Evolutionary conservation across 768 basidiomycete genomes (phyloP).

Genomic region (Russula sp.): DNA sequence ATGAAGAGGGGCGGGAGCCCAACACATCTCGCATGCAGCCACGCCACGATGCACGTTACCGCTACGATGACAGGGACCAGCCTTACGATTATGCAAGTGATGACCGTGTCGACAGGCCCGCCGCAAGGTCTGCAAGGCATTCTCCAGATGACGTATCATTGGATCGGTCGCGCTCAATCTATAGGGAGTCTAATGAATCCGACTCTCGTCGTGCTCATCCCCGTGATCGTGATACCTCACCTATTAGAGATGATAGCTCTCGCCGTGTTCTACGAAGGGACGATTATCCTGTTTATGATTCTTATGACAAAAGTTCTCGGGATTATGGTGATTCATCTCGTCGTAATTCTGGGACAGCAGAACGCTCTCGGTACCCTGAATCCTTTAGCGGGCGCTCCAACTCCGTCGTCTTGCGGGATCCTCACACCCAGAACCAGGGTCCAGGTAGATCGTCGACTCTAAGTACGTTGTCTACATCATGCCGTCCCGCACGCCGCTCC

Average conservation of each 20-base stretch:
- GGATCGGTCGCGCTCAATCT: slow-evolving; percentile 19
- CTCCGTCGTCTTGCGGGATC: slow-evolving; percentile 18
- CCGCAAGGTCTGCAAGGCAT: slow-evolving; percentile 8
- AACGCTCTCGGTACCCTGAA: slow-evolving; percentile 22
- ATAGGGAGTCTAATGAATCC: slow-evolving; percentile 18
- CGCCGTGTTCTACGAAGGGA: slow-evolving; percentile 24
- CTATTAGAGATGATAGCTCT: slow-evolving; percentile 24
- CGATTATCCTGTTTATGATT: slow-evolving; percentile 25
- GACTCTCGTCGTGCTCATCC: slow-evolving; percentile 16
- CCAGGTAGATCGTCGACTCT: slow-evolving; percentile 30
- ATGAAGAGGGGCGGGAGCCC: slow-evolving; percentile 24
- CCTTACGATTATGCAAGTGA: slow-evolving; percentile 13
- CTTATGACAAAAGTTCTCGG: slow-evolving; percentile 23
- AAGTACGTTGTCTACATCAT: slow-evolving; percentile 33
- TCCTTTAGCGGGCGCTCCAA: slow-evolving; percentile 15
- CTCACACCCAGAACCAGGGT: slow-evolving; percentile 24
- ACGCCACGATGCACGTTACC: slow-evolving; percentile 15
- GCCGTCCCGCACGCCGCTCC: slow-evolving; percentile 24
- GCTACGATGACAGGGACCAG: slow-evolving; percentile 19
- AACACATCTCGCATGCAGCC: slow-evolving; percentile 5
- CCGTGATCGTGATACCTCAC: slow-evolving; percentile 26
- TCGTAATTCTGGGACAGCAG: slow-evolving; percentile 14
- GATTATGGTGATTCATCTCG: slow-evolving; percentile 22
- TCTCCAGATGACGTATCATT: slow-evolving; percentile 19
- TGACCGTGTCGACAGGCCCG: slow-evolving; percentile 12